Evolutionary conservation across 1,284 basidiomycete species (phyloP).

Genomic region (Apiotrichum gracile): DNA sequence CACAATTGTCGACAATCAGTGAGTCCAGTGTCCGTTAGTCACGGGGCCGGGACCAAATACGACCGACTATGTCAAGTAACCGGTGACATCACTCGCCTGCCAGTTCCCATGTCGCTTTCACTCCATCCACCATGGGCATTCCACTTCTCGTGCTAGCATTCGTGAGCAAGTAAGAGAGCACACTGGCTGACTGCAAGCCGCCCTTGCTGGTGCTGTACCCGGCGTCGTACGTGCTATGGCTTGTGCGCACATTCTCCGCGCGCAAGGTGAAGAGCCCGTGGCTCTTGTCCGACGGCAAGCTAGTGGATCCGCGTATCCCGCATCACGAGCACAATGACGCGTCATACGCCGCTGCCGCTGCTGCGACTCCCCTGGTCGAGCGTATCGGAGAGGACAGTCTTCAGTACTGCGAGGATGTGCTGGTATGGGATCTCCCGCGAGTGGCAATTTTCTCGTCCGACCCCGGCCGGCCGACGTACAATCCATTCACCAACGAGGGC

Average conservation of each 20-base stretch:
- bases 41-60: not conserved
- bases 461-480: conserved; percentile 1
- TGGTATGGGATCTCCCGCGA: not conserved
- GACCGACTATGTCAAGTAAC: not conserved
- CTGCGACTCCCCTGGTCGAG: not conserved
- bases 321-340: not conserved
- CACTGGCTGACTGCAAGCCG: conserved; percentile 1
- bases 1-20: no score
- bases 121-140: not conserved
- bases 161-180: not conserved
- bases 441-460: conserved; percentile 5
- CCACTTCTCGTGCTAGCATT: not conserved
- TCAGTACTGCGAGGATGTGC: conserved; percentile 4
- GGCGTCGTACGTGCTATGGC: not conserved
- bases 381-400: not conserved
- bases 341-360: not conserved
- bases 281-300: conserved; percentile 3
- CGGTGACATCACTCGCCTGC: not conserved
- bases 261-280: not conserved
- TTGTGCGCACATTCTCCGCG: not conserved
- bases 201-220: conserved; percentile 12
- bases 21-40: no score
- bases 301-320: conserved; percentile 2
- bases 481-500: conserved; percentile 2
- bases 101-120: not conserved